Base-by-base conservation (phyloP, 352 stramenopile species). In the Phytophthora pluvialis region DNA sequence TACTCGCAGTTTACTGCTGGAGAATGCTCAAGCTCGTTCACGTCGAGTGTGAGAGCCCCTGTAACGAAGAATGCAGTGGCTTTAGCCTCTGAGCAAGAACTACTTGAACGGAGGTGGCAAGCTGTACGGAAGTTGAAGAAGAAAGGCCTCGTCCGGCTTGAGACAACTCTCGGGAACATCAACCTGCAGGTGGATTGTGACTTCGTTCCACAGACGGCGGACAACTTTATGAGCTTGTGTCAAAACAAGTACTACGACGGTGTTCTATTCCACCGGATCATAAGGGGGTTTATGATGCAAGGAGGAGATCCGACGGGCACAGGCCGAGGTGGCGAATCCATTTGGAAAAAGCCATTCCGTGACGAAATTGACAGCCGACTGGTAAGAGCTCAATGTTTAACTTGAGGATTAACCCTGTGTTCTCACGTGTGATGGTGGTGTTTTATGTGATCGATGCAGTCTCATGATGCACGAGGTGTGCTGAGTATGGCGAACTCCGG, bases 311-410 rank as follows among this genome's bases (percentile, higher is more conserved):
- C 98, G 7, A 99, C 91, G 12, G 97, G 96, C 4, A 99, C 95
- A 18, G 96, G 97, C 0, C 95, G 88, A 50, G 97, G 97, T 35
- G 93, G 95, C 8, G 86, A 98, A 55, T 98, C 86, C 51, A 85
- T 98, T 52, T 99, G 95, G 92, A 96, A 95, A 50, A 82, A 97
- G 25, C 75, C 85, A 9, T 99, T 99, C 66, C 65, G 73, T 15
- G 97, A 99, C 75, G 98, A 99, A 76, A 99, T 99, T 71, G 96
- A 99, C 74, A 93, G 93, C 56, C 80, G 95, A 57, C 70, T 99
- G 70, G 91, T 89, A 74, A 63, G 78, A 9, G 5, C 6, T 42
- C 3, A 15, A n/a, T 29, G 11, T 15, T 9, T 26, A 12, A 15
- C 6, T 40, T 44, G 15, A 25, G 6, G 15, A 45, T 21, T 21